Evolutionary conservation across 768 basidiomycete species (phyloP), one percentile per base, ranked within the genome.

Genomic region (Mycena polygramma): DNA sequence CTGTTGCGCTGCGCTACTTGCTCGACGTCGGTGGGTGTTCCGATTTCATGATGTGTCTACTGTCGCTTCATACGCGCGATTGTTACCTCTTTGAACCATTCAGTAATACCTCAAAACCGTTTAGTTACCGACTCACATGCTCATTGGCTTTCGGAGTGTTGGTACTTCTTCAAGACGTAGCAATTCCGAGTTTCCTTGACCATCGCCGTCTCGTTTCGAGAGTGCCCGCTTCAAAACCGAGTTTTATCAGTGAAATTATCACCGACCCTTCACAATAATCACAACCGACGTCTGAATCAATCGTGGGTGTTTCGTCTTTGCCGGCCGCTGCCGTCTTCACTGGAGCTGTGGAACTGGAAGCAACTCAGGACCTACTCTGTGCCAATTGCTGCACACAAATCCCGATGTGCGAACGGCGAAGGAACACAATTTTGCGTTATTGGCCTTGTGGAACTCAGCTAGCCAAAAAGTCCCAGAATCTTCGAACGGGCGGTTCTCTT

Each of bases 401-500:
- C 35, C 36, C 60, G 48, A 48, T 13, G 41, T 41, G 1, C 41
- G 41, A 41, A 30, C 30, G 30, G 30, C 8, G 41, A 20, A 24
- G 10, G 10, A 39, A 52, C 39, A 17, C 41, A 46, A 22, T 61
- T 52, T 41, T 63, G 37, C 22, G 54, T 69, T 57, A 30, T 49
- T 39, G 36, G 46, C 48, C 55, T 64, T 59, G 45, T 60, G 35
- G 48, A 24, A 39, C 15, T 39, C 30, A 51, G 20, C 30, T 55
- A 46, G 64, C 37, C 36, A 43, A 62, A 26, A 53, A 8, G 53
- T 45, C 45, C 39, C 58, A 52, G 63, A 69, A 69, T n/a, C 57
- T 69, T 64, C 57, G n/a, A 49, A 35, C 26, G n/a, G 37, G 58
- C 22, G 37, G 61, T 69, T 59, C 61, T 57, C 19, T 39, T 69